These are phyloP conservation scores for Eimeria tenella DNA, from an alignment of 169 alveolate species.

Conservation along the genomic window DNA sequence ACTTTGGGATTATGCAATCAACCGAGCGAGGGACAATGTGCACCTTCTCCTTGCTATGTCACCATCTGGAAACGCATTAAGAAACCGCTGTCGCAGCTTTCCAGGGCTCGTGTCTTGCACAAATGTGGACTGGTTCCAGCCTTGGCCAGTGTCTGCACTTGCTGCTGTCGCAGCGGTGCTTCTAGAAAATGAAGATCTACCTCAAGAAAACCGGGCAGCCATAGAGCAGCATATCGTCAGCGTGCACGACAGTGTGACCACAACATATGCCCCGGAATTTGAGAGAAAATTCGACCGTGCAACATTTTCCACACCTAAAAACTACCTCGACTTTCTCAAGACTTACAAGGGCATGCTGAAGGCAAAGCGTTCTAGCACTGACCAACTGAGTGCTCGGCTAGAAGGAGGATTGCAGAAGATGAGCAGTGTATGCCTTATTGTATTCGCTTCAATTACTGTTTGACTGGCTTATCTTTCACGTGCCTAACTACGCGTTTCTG, in stretches of 20 bases:
- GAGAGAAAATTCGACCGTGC: slow-evolving; percentile 90
- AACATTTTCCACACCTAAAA: slow-evolving; percentile 94
- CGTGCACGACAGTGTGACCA: slow-evolving; percentile 89
- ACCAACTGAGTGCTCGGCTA: slow-evolving; percentile 87
- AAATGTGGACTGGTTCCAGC: slow-evolving; percentile 98
- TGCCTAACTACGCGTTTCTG: not conserved
- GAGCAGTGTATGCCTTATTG: slow-evolving; percentile 29
- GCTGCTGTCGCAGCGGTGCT: slow-evolving; percentile 96
- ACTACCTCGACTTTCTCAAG: slow-evolving; percentile 93
- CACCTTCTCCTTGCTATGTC: slow-evolving; percentile 95
- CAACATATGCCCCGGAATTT: slow-evolving; percentile 90
- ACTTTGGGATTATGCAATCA: slow-evolving; percentile 85
- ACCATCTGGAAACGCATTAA: slow-evolving; percentile 93
- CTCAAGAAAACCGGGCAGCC: slow-evolving; percentile 85
- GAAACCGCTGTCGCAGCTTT: slow-evolving; percentile 94
- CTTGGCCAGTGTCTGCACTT: slow-evolving; percentile 96
- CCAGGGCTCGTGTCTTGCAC: slow-evolving; percentile 98
- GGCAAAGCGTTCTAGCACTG: slow-evolving; percentile 87
- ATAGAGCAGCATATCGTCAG: slow-evolving; percentile 90
- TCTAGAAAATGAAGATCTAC: slow-evolving; percentile 81
- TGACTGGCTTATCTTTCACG: not conserved
- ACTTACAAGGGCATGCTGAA: slow-evolving; percentile 87
- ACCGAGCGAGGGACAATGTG: slow-evolving; percentile 87
- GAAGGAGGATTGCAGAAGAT: slow-evolving; percentile 94
- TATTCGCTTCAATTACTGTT: not conserved